phyloP scores from a whole-genome alignment of 1,284 basidiomycete species.

The Sanguinoderma infundibulare region DNA sequence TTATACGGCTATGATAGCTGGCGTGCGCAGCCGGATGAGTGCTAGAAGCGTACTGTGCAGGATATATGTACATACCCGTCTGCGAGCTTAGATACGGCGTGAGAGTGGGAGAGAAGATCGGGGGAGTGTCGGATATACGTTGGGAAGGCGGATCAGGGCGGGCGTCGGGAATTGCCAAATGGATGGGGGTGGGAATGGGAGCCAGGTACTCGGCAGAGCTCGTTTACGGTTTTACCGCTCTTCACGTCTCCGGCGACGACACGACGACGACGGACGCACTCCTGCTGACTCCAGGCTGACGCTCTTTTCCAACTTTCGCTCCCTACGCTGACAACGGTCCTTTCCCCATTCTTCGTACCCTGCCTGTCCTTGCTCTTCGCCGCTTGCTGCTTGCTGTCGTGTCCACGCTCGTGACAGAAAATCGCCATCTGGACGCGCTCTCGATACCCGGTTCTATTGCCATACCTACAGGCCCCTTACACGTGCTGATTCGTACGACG shows the following conservation, averaged over 20 bases:
- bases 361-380: background rate
- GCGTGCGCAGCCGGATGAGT: too few species aligned
- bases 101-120: too few species aligned
- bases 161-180: constrained; percentile 22
- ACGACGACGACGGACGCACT: constrained; percentile 18
- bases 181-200: constrained; percentile 1
- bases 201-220: constrained; percentile 15
- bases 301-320: constrained; percentile 22
- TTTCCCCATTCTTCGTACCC: constrained; percentile 10
- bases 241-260: constrained; percentile 14
- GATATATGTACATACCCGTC: too few species aligned
- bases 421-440: constrained; percentile 12
- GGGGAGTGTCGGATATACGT: background rate
- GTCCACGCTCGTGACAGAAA: constrained; percentile 8
- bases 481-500: constrained; percentile 32
- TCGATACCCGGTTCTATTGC: constrained; percentile 12
- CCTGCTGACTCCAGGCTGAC: constrained; percentile 16
- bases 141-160: background rate
- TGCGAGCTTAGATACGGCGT: too few species aligned
- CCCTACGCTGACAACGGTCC: constrained; percentile 14
- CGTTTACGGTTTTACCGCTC: constrained; percentile 3
- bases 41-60: too few species aligned
- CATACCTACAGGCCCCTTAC: constrained; percentile 27
- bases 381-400: background rate
- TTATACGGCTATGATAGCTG: too few species aligned